Conservation (phyloP, 2,329 filamentous ascomycete species). For the Claviceps fusiformis region DNA sequence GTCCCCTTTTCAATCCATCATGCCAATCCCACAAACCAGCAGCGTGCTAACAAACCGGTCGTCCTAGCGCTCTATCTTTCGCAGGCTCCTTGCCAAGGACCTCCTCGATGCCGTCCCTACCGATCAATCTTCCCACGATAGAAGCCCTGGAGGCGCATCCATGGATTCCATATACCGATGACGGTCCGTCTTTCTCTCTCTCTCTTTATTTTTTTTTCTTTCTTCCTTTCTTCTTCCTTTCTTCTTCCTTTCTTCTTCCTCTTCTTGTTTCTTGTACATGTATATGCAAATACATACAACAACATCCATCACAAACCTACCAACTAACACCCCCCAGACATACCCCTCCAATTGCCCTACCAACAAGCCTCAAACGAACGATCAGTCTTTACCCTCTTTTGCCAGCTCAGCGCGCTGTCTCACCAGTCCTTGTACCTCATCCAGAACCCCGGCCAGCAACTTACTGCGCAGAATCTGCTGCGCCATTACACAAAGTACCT, state of each 20-base stretch:
- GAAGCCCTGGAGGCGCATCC: slow-evolving; percentile 42
- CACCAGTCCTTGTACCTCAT: slow-evolving; percentile 57
- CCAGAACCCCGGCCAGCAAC: slow-evolving; percentile 50
- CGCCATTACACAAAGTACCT: slow-evolving; percentile 53
- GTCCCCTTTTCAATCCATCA: background rate
- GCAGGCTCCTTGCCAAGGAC: slow-evolving; percentile 46
- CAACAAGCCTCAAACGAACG: slow-evolving; percentile 53
- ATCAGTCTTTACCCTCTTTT: slow-evolving; percentile 54
- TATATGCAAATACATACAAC: background rate
- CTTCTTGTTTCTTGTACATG: no score
- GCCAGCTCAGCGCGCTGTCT: slow-evolving; percentile 57
- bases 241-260: rapidly evolving
- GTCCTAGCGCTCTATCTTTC: slow-evolving; percentile 43
- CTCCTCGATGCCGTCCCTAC: slow-evolving; percentile 39
- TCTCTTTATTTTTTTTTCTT: no score
- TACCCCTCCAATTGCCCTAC: slow-evolving; percentile 36
- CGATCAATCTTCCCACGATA: slow-evolving; percentile 46
- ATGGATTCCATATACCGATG: slow-evolving; percentile 44
- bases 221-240: rapidly evolving
- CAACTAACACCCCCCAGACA: slow-evolving; percentile 20
- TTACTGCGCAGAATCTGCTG: slow-evolving; percentile 49
- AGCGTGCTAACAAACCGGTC: background rate
- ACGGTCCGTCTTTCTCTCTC: slow-evolving; percentile 25
- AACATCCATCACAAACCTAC: background rate
- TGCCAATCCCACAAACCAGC: background rate